Evolutionary conservation across 106 monocot genomes (phyloP).

Genomic region (Dendrobium officinale): DNA sequence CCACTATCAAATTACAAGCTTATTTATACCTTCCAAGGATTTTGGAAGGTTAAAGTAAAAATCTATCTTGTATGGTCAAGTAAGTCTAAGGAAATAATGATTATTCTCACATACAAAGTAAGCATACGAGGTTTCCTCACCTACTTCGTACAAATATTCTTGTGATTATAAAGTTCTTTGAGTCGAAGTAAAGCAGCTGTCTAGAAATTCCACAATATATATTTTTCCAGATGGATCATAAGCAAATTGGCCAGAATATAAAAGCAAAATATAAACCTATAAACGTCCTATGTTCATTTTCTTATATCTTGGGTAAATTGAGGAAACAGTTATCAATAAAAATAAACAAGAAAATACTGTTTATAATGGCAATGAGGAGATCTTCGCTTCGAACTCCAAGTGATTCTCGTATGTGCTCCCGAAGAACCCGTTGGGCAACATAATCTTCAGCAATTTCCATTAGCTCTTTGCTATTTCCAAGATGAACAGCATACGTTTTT

Average conservation of each 20-base stretch:
- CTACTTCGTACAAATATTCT: neutral
- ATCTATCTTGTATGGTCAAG: neutral
- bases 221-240: neutral
- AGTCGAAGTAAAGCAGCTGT: neutral
- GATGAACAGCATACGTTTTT: slow-evolving; percentile 84
- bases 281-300: neutral
- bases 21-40: neutral
- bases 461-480: slow-evolving; percentile 92
- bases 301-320: neutral
- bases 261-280: neutral
- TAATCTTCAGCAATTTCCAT: slow-evolving; percentile 89
- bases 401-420: slow-evolving; percentile 78
- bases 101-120: neutral
- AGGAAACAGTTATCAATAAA: neutral
- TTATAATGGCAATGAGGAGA: slow-evolving; percentile 84
- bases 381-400: slow-evolving; percentile 77
- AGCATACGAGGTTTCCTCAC: neutral
- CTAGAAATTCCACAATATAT: neutral
- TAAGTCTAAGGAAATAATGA: neutral
- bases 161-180: neutral
- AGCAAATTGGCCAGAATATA: neutral
- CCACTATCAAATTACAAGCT: neutral
- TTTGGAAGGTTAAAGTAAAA: neutral
- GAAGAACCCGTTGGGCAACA: slow-evolving; percentile 70
- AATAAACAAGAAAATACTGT: slow-evolving; percentile 50